Base-by-base conservation (phyloP, 352 stramenopile genomes). In the Phytopythium delawarense region DNA sequence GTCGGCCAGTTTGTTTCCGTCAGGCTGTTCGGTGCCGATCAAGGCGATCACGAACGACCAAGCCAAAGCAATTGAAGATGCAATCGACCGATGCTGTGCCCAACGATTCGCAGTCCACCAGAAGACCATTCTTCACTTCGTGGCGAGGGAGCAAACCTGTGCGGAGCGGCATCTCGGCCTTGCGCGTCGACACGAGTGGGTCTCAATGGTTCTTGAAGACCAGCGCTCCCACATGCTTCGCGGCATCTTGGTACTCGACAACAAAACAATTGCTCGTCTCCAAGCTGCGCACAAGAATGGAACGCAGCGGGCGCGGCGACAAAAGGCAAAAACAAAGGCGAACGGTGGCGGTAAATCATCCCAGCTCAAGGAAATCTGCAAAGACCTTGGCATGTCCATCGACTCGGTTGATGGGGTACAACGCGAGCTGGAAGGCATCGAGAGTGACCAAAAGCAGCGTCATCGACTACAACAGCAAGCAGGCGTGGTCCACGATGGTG, bases 131-230 rank as follows among this genome's bases (percentile, higher is more conserved):
- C 40, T 61, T 6, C 55, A 13, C 25, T 32, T n/a, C 12, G 23
- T 39, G 13, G 25, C 39, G 2, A 5, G 12, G 8, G 37, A 51
- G 7, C 35, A 61, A 9, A 39, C 55, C 1, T 39, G 28, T 2
- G 4, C 9, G 9, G 4, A 1, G 15, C 55, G 40, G 0, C 7
- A 50, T 18, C 2, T 30, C 11, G 7, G 20, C 2, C 11, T 49
- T 28, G 18, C 28, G 12, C 40, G 40, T 35, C 44, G 56, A 6
- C 18, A 59, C 0, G 81, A 91, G 23, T 89, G 81, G 81, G 68
- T 84, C 49, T 59, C 65, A 15, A 87, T 89, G 76, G 78, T 64
- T 7, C 62, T 66, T 7, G 79, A 91, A 53, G 81, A 91, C 58
- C 75, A 67, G 66, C 4, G 37, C 30, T 65, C 79, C 0, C 70